These are phyloP conservation scores for Rosellinia necatrix DNA, from an alignment of 2,329 filamentous ascomycete species.

Conservation along the genomic window DNA sequence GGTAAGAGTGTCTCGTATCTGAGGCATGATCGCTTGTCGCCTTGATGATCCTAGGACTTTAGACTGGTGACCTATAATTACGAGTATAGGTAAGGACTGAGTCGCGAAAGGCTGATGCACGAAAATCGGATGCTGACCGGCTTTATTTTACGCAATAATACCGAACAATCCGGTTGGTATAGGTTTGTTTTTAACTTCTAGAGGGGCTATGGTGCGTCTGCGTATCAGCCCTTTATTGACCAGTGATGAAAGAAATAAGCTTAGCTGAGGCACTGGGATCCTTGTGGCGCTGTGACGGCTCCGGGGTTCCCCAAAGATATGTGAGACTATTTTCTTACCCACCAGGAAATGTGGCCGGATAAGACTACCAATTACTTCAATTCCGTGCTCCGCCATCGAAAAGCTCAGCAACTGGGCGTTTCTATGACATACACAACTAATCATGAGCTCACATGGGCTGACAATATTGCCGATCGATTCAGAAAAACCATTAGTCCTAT, in stretches of 20 bases:
- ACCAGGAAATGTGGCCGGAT: background rate
- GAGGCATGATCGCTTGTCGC: too few relatives aligned
- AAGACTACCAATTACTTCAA: background rate
- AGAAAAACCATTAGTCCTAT: conserved; percentile 16
- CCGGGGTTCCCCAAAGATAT: background rate
- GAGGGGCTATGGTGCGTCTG: background rate
- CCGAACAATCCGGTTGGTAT: background rate
- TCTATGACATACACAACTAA: conserved; percentile 12
- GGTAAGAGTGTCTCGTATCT: too few relatives aligned
- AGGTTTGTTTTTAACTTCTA: background rate
- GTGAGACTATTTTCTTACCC: conserved; percentile 7
- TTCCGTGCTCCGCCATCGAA: background rate
- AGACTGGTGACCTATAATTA: background rate
- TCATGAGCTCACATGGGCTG: conserved; percentile 13
- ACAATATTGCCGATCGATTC: background rate
- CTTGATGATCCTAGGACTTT: conserved; percentile 1
- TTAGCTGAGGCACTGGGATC: background rate
- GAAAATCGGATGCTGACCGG: background rate
- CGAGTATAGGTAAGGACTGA: background rate
- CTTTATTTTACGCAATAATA: conserved; percentile 1
- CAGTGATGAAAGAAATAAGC: conserved; percentile 3
- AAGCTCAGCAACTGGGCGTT: background rate
- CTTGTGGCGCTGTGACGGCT: background rate
- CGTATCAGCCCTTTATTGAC: background rate
- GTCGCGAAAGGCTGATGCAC: background rate